Evolutionary conservation across 306 rosid species (phyloP), one percentile per base, ranked within the genome.

Genomic region (Sindora glabra): DNA sequence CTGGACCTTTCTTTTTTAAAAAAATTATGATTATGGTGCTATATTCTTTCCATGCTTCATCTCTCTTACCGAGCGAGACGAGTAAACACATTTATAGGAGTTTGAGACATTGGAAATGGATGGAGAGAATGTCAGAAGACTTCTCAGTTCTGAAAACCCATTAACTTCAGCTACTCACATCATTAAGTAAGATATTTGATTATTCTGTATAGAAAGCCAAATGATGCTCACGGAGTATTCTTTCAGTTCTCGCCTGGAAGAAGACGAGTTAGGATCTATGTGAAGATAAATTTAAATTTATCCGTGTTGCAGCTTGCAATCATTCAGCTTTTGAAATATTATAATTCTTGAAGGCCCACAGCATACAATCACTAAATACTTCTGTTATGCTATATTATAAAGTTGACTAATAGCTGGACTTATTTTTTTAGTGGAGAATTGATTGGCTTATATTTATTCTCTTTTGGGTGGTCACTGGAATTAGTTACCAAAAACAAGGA

Each of bases 281-380:
- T n/a, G n/a, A n/a, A n/a, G n/a, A n/a, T n/a, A n/a, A n/a, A n/a
- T n/a, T n/a, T n/a, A n/a, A n/a, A n/a, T n/a, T n/a, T n/a, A n/a
- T n/a, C n/a, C n/a, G n/a, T n/a, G n/a, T n/a, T n/a, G n/a, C n/a
- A n/a, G n/a, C n/a, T n/a, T n/a, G n/a, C n/a, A n/a, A 6, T 45
- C 8, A 79, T 68, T 38, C 70, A 69, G 60, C 34, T 34, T 74
- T 68, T 44, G 46, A 77, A 48, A 69, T 80, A 77, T 74, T 56
- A 55, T 45, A 50, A 68, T 34, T 62, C 41, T 55, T 56, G 23
- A 57, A 69, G 75, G 72, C 79, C 87, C 87, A 81, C 83, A 50
- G 62, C 66, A 54, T 55, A 56, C 61, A 72, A 74, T 67, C 78
- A 67, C 65, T 8, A 55, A 44, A 46, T 65, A 54, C 32, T n/a